Evolutionary conservation across 73 alveolate species (phyloP).

Genomic region (Blepharisma japonicum): DNA sequence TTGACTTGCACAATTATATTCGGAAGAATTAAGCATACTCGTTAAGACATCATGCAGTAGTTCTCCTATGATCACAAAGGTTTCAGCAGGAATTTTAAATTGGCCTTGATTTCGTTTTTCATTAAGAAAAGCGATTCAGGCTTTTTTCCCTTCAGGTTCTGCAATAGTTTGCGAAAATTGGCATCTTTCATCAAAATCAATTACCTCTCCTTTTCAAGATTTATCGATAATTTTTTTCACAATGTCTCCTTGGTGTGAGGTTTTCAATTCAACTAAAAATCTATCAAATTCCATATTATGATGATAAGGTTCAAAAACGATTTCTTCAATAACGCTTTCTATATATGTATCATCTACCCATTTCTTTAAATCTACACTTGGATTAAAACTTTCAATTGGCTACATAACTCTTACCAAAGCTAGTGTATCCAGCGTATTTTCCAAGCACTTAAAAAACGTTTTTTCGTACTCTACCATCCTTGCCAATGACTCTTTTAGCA

Average conservation of each 20-base stretch:
- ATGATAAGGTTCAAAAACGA: neutral
- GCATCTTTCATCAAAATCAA: neutral
- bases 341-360: neutral
- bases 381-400: conserved; percentile 2
- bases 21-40: neutral
- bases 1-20: neutral
- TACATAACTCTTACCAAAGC: neutral
- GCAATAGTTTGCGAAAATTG: neutral
- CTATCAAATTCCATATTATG: neutral
- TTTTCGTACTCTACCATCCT: neutral
- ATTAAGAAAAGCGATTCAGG: conserved; percentile 7
- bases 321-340: neutral
- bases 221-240: neutral
- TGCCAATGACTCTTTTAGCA: neutral
- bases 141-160: neutral
- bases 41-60: neutral
- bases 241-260: neutral
- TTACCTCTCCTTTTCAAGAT: neutral
- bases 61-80: neutral
- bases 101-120: conserved; percentile 10
- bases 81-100: neutral
- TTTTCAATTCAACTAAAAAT: neutral
- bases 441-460: neutral
- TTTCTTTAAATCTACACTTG: neutral
- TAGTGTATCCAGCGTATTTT: neutral